Base-by-base conservation (phyloP, 2,329 filamentous ascomycete genomes). In the Aschersonia sp. region DNA sequence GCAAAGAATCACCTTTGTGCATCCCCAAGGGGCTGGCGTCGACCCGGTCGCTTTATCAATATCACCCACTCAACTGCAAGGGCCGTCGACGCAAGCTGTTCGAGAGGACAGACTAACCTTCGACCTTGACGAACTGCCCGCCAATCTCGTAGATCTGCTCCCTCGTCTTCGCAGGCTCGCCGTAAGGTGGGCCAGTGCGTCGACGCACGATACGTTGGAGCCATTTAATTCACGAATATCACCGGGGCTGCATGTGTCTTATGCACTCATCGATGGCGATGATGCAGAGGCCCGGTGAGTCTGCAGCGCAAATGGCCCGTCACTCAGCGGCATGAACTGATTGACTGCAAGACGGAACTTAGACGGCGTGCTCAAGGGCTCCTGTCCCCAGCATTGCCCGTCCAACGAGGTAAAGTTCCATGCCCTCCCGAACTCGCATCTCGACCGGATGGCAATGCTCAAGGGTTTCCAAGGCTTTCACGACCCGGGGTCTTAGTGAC, bases 81-180 rank as follows among this genome's bases (percentile, higher is more conserved):
- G 72, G 2, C 71, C 75, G 0, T 62, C 67, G 32, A 61, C 92
- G 41, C 63, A 76, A 45, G 83, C 83, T 22, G 79, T 79, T 11
- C 81, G 86, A 53, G 86, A 97, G 64, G 85, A 92, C 60, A 78
- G 83, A 50, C 65, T 90, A 54, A 95, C 87, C 1, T 65, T 92
- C 51, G 72, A 75, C 39, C 66, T 88, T 22, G 71, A 81, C 45
- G 87, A 94, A 67, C 73, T 95, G 41, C 84, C 87, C 5, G 58
- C 66, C 12, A 80, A 86, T 62, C 62, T 92, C 12, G 73, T 72
- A 50, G 63, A 72, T 30, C 64, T 83, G 11, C 68, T 95, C 30
- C 70, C 73, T 47, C 70, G 76, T 56, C 78, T 76, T 52, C 76
- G 83, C 56, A 81, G 87, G 61, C 66, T 95, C 41, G 84, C 90